phyloP scores from a whole-genome alignment of 306 rosid species.

The Begonia peltatifolia region DNA sequence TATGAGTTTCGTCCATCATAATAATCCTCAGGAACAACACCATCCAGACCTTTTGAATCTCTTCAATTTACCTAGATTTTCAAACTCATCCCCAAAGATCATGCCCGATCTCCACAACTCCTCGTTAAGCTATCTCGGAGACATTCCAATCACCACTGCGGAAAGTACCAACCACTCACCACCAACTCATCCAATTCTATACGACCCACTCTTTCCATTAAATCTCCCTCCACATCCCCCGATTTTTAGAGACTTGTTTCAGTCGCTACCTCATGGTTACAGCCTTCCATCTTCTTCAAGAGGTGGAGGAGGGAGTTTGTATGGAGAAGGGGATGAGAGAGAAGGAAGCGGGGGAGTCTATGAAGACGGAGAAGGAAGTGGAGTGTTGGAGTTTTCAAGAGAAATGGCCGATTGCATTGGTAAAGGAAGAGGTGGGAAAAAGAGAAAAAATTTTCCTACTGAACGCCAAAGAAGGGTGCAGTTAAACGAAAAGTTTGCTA shows the following conservation, averaged over 20 bases:
- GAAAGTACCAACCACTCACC: neutral
- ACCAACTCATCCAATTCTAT: constrained; percentile 6
- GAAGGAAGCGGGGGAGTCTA: constrained; percentile 33
- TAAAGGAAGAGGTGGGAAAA: constrained; percentile 36
- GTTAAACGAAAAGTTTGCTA: constrained; percentile 27
- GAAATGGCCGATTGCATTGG: constrained; percentile 28
- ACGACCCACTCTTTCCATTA: constrained; percentile 56
- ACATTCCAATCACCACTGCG: constrained; percentile 23
- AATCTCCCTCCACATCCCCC: constrained; percentile 92
- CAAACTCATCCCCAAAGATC: constrained; percentile 26
- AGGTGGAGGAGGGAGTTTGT: constrained; percentile 26
- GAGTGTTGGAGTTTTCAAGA: constrained; percentile 46
- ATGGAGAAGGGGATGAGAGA: constrained; percentile 38
- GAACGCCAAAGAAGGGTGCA: constrained; percentile 55
- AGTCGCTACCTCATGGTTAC: constrained; percentile 61
- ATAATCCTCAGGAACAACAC: constrained; percentile 14
- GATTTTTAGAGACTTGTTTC: constrained; percentile 46
- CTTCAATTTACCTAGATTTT: constrained; percentile 49
- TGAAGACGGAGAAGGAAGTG: constrained; percentile 43
- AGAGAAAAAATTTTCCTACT: constrained; percentile 25
- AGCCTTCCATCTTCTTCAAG: constrained; percentile 35
- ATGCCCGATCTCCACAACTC: constrained; percentile 22
- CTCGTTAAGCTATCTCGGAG: constrained; percentile 26
- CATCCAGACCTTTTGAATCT: constrained; percentile 50
- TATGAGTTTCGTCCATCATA: constrained; percentile 17